Percentiles rank a stretch among this genome's conserved stretches.
These are phyloP conservation scores for Suillus variegatus DNA, from an alignment of 768 basidiomycete species.

Conservation along the genomic window DNA sequence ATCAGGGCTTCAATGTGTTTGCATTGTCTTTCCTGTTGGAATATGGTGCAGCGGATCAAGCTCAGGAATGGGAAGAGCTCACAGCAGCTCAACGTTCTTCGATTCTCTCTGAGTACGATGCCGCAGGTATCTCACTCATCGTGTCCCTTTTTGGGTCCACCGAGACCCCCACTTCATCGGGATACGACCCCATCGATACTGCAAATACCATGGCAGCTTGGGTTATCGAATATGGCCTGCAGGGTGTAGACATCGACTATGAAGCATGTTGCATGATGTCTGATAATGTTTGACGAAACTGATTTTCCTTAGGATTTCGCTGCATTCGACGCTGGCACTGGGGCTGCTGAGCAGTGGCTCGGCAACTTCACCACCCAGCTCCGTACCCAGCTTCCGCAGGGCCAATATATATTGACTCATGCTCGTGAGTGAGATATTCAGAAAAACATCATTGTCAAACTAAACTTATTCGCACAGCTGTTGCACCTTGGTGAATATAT, in stretches of 20 bases:
- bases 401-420: constrained; percentile 36
- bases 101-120: constrained; percentile 48
- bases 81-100: constrained; percentile 38
- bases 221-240: constrained; percentile 47
- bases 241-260: constrained; percentile 59
- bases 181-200: constrained; percentile 37
- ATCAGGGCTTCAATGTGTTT: constrained; percentile 24
- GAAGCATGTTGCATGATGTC: constrained; percentile 29
- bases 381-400: constrained; percentile 33
- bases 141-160: constrained; percentile 56
- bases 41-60: constrained; percentile 46
- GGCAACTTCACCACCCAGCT: constrained; percentile 33
- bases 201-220: constrained; percentile 47
- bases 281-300: background rate
- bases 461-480: constrained; percentile 26
- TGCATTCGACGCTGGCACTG: constrained; percentile 34
- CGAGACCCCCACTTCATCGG: constrained; percentile 42
- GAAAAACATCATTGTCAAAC: too few species aligned
- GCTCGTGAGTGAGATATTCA: constrained; percentile 30
- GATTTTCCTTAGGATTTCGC: constrained; percentile 27
- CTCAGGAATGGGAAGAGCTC: constrained; percentile 45
- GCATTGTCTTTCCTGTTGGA: constrained; percentile 43
- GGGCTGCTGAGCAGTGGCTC: constrained; percentile 39
- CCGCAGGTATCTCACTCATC: constrained; percentile 58
- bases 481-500: constrained; percentile 37